phyloP scores from a whole-genome alignment of 2,329 filamentous ascomycete species.

The Colletotrichum limetticola region DNA sequence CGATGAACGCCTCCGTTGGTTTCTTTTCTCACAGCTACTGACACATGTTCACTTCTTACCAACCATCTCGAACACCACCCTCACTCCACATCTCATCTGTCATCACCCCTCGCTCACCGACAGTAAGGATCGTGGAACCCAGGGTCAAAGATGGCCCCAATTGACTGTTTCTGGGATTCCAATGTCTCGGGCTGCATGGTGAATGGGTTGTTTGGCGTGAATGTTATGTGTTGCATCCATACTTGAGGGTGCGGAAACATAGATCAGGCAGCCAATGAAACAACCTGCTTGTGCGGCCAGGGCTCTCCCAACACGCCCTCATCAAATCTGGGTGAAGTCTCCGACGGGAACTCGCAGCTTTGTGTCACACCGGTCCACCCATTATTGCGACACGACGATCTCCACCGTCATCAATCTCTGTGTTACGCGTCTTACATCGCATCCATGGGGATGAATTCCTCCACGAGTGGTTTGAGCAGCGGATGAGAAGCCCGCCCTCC shows the following conservation, averaged over 20 bases:
- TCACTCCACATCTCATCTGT: not conserved
- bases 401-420: not conserved
- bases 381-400: slow-evolving; percentile 28
- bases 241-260: not conserved
- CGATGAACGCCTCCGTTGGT: slow-evolving; percentile 36
- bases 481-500: slow-evolving; percentile 2
- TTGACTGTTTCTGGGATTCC: not conserved
- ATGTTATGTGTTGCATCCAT: not conserved
- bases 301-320: not conserved
- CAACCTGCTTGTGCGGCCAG: not conserved
- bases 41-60: slow-evolving; percentile 20
- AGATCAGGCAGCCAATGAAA: not conserved
- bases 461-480: slow-evolving; percentile 12
- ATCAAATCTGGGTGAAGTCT: slow-evolving; percentile 4
- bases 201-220: not conserved
- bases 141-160: not conserved
- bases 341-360: slow-evolving; percentile 12
- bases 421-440: not conserved
- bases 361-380: slow-evolving; percentile 16
- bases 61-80: slow-evolving; percentile 28
- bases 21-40: slow-evolving; percentile 18
- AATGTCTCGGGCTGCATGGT: slow-evolving; percentile 36
- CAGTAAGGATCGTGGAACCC: slow-evolving; percentile 12
- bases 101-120: not conserved
- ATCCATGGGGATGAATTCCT: slow-evolving; percentile 7